Base-by-base conservation (phyloP, 768 basidiomycete species). In the Mycena vitilis region DNA sequence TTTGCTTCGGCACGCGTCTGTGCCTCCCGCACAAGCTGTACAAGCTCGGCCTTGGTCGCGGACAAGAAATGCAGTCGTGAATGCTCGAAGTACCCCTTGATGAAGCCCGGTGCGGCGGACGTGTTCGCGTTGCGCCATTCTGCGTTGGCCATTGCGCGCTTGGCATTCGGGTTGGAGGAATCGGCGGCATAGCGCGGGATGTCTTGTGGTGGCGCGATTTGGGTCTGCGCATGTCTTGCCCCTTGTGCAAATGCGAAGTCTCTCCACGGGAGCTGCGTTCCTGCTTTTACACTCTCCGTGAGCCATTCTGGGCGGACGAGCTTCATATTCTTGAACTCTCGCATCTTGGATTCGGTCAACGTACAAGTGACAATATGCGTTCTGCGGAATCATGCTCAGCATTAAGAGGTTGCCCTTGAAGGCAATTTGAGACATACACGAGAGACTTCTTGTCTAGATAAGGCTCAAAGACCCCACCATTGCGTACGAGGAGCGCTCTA, bases 311-410 rank as follows among this genome's bases (percentile, higher is more conserved):
- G 95, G 53, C 83, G 84, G 45, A 92, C 95, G 18, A 99, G 92
- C 76, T 96, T 98, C 91, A 97, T 93, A 48, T 91, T 78, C 77
- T 91, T 87, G 78, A 96, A 98, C 73, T 97, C 95, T 23, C 87
- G 88, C 51, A 95, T 86, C 80, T 99, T 99, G 48, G 90, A 89
- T 0, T 95, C 91, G 0, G 97, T 98, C 51, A 99, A 86, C 38
- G 94, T 92, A 71, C 91, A 92, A 5, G 98, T 97, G 57, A 99
- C 83, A 73, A 99, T 91, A 77, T 98, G 96, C 0, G 96, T 97
- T 37, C 94, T 95, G 73, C 12, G 59, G 25, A 12, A 30, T 37
- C 37, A 40, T 18, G 11, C 25, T 55, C 2, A 54, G 30, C 37
- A 16, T 47, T 48, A 52, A 9, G 15, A 47, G 18, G 22, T 48